Conservation (phyloP, 352 stramenopile genomes). For the Globisporangium irregulare region DNA sequence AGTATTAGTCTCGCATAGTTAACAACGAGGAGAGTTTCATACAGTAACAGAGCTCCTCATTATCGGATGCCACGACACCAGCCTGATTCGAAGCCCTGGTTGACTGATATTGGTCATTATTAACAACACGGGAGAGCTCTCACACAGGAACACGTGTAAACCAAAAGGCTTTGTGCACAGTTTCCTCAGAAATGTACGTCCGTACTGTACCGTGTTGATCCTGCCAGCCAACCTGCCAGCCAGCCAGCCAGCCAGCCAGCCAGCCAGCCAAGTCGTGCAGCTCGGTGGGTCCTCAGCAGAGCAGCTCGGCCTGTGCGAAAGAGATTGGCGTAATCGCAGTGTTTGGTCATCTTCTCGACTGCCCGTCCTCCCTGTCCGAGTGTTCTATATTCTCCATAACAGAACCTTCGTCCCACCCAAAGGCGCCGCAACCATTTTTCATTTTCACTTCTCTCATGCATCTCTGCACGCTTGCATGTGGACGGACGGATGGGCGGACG, state of each 20-base stretch:
- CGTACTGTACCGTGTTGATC: no score
- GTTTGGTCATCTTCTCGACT: neutral
- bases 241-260: no score
- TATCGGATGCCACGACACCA: no score
- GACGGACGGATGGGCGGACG: neutral
- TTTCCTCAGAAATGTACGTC: neutral
- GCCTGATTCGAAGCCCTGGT: neutral
- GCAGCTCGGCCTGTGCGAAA: neutral
- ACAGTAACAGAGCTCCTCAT: no score
- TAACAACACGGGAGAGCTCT: neutral
- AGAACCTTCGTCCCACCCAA: neutral
- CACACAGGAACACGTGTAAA: neutral
- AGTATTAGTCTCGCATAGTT: neutral
- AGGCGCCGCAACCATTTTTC: neutral
- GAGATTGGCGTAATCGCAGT: constrained; percentile 15
- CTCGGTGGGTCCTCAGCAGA: constrained; percentile 1
- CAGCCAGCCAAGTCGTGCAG: neutral
- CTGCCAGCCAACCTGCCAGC: no score
- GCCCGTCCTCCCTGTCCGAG: neutral
- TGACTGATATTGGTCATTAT: neutral
- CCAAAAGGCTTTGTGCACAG: neutral
- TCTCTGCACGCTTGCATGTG: neutral
- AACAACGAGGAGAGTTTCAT: neutral
- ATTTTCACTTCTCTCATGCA: neutral
- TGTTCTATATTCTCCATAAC: constrained; percentile 4